Conservation (phyloP, 2,329 filamentous ascomycete genomes). For the Dothideomycetes sp. region DNA sequence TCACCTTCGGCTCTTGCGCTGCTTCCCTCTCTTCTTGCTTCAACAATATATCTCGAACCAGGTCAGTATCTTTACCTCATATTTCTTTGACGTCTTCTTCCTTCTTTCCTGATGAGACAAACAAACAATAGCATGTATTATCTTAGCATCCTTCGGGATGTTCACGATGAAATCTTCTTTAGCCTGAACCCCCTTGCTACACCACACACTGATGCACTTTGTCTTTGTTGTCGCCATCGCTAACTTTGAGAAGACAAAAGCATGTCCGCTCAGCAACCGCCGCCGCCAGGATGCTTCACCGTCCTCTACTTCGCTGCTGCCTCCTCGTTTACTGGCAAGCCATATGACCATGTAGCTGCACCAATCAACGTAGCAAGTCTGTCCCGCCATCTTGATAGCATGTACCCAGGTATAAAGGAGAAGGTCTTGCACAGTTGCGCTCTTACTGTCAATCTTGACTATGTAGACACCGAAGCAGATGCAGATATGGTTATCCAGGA, state of each 20-base stretch:
- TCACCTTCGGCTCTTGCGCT: too few relatives aligned
- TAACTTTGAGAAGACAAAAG: too few relatives aligned
- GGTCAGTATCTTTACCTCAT: conserved; percentile 3
- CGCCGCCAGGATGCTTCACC: conserved; percentile 59
- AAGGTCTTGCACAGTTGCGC: conserved; percentile 64
- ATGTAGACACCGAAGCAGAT: conserved; percentile 58
- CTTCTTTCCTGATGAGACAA: conserved; percentile 24
- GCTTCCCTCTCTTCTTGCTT: not conserved
- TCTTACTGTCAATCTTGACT: conserved; percentile 71
- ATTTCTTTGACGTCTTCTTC: conserved; percentile 16
- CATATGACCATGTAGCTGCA: conserved; percentile 56
- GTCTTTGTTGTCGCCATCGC: too few relatives aligned
- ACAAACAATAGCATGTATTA: conserved; percentile 39
- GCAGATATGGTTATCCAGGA: conserved; percentile 49
- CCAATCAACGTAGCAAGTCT: conserved; percentile 55
- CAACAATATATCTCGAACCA: conserved; percentile 1
- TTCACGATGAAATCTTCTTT: conserved; percentile 7
- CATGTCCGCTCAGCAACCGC: conserved; percentile 38
- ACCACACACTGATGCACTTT: too few relatives aligned
- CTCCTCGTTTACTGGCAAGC: conserved; percentile 59
- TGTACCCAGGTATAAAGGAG: conserved; percentile 58
- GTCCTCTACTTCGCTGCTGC: conserved; percentile 77
- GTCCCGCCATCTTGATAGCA: conserved; percentile 58
- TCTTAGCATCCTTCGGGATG: conserved; percentile 28
- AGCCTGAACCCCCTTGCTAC: not conserved